A percentile compares a stretch with the other conserved stretches of the same genome.
Conservation (phyloP, 2,329 filamentous ascomycete genomes). For the Fusarium aywerte region DNA sequence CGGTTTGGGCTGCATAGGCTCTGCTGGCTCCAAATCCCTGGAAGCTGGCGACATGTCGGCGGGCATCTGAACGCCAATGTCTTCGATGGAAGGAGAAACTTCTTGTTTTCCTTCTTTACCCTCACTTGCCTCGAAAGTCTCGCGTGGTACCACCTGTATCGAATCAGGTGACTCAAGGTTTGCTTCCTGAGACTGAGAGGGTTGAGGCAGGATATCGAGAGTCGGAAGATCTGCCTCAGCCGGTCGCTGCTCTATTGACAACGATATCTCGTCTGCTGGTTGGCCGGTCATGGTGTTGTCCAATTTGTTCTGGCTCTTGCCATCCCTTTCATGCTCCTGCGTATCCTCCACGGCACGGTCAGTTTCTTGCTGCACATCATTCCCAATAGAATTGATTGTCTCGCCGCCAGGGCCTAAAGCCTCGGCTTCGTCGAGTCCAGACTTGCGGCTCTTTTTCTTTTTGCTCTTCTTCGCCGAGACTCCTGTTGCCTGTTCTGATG, state of each 20-base stretch:
- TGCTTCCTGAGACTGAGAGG: neutral
- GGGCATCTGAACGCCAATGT: neutral
- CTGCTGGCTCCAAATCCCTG: neutral
- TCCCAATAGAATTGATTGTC: neutral
- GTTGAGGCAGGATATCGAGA: neutral
- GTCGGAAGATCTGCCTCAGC: neutral
- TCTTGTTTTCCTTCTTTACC: neutral
- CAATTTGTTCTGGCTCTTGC: neutral
- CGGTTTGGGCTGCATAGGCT: neutral
- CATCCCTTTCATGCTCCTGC: neutral
- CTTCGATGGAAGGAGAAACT: neutral
- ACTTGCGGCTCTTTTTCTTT: slow-evolving; percentile 6
- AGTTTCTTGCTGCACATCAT: neutral
- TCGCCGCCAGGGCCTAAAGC: neutral
- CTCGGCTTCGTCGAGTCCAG: neutral
- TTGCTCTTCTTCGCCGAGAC: slow-evolving; percentile 18
- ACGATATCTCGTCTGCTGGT: neutral
- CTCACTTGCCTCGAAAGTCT: neutral
- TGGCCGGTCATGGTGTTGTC: neutral
- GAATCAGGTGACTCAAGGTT: neutral
- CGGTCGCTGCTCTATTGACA: neutral
- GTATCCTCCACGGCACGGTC: neutral
- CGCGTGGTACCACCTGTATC: neutral
- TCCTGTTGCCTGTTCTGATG: neutral
- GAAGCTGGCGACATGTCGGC: neutral